A percentile compares a stretch with the other conserved stretches of the same genome.
Evolutionary conservation across 2,329 filamentous ascomycete species (phyloP).

Genomic region (Botrytis tulipae): DNA sequence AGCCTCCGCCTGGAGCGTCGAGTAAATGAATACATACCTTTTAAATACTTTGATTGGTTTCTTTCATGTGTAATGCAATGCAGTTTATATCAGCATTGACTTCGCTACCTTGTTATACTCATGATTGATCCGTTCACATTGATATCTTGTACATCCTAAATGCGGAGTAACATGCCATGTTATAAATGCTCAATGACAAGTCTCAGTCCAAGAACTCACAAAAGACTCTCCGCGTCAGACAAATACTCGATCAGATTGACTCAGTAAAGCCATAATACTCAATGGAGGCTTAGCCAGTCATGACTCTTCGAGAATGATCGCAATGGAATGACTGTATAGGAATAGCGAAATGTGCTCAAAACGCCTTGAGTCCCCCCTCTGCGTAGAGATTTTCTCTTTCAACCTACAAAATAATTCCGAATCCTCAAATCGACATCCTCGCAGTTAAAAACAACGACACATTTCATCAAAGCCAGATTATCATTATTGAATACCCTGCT

Average conservation of each 20-base stretch:
- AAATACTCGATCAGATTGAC: too few relatives aligned
- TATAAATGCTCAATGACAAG: neutral
- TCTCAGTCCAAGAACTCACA: neutral
- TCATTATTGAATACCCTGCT: neutral
- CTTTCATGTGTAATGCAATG: neutral
- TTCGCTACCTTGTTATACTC: fast-evolving
- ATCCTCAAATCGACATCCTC: neutral
- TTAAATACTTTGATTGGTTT: neutral
- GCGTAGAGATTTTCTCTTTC: neutral
- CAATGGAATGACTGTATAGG: neutral
- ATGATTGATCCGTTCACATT: too few relatives aligned
- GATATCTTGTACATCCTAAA: too few relatives aligned
- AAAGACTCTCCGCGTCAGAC: too few relatives aligned
- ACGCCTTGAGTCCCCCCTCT: neutral
- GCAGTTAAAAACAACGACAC: neutral
- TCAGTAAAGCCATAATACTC: too few relatives aligned
- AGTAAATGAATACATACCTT: too few relatives aligned
- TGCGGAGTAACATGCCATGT: neutral
- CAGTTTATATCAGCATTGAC: neutral
- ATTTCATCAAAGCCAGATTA: neutral
- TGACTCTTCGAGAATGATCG: neutral
- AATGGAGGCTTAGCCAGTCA: neutral
- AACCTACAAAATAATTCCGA: neutral
- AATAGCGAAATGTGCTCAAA: neutral
- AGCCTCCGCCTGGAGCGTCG: too few relatives aligned